phyloP scores from a whole-genome alignment of 495 filamentous ascomycete genomes.

The Lasiosphaeria hispida region DNA sequence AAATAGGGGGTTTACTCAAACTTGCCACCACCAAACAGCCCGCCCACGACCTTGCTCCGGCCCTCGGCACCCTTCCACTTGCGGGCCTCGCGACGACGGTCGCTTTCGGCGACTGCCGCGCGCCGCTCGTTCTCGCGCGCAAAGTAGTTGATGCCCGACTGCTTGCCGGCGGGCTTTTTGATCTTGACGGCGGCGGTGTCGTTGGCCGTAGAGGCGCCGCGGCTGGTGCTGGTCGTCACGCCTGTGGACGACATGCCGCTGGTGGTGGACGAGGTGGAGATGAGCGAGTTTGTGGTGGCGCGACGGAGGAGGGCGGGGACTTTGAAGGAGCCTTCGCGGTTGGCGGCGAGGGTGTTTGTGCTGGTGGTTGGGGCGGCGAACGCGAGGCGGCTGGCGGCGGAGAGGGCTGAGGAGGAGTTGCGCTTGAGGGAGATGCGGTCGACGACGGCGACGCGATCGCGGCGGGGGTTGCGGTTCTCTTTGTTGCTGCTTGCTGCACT shows the following conservation, averaged over 20 bases:
- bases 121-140: constrained; percentile 68
- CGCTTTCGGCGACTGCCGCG: constrained; percentile 56
- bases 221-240: constrained; percentile 36
- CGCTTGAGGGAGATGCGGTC: constrained; percentile 82
- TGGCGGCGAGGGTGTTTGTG: background rate
- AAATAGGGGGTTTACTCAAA: constrained; percentile 37
- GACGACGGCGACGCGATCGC: constrained; percentile 53
- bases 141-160: constrained; percentile 71
- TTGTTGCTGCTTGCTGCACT: constrained; percentile 29
- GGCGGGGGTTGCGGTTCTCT: constrained; percentile 42
- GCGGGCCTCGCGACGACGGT: constrained; percentile 62
- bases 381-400: constrained; percentile 51
- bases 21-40: constrained; percentile 50
- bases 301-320: constrained; percentile 77
- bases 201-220: constrained; percentile 25
- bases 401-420: constrained; percentile 45
- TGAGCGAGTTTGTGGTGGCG: constrained; percentile 62
- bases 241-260: constrained; percentile 22
- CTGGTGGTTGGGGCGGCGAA: constrained; percentile 50
- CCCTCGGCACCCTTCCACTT: constrained; percentile 64
- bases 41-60: constrained; percentile 44
- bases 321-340: constrained; percentile 54
- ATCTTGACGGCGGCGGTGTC: constrained; percentile 48
- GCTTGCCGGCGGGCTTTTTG: constrained; percentile 66
- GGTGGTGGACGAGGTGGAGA: constrained; percentile 33